Conservation (phyloP, 1,139 yeast genomes). For the Kluyveromyces sp. region DNA sequence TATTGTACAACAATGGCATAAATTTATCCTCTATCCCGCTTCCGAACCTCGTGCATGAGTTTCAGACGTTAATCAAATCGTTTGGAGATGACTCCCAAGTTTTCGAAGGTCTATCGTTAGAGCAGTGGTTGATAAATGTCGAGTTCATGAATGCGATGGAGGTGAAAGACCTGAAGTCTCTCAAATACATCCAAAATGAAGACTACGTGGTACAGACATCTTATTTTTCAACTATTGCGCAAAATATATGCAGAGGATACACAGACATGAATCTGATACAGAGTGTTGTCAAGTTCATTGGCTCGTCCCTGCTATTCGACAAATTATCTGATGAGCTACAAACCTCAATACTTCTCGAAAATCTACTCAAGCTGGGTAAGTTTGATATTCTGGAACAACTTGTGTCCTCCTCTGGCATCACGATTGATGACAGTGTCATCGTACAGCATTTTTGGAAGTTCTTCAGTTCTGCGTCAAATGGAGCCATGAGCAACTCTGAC, state of each 20-base stretch:
- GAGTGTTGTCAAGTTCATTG: slow-evolving; percentile 8
- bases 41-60: slow-evolving; percentile 8
- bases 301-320: slow-evolving; percentile 13
- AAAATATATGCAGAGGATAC: slow-evolving; percentile 8
- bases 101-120: slow-evolving; percentile 11
- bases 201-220: slow-evolving; percentile 21
- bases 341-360: slow-evolving; percentile 19
- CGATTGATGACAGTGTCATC: slow-evolving; percentile 21
- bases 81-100: slow-evolving; percentile 13
- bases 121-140: slow-evolving; percentile 14
- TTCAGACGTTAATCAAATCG: slow-evolving; percentile 13
- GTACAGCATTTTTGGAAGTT: slow-evolving; percentile 47
- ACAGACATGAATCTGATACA: slow-evolving; percentile 2
- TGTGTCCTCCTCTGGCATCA: slow-evolving; percentile 11
- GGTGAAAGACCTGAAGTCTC: slow-evolving; percentile 16
- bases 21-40: slow-evolving; percentile 11
- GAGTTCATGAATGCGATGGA: slow-evolving; percentile 14
- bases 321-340: slow-evolving; percentile 14
- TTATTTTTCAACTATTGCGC: slow-evolving; percentile 20
- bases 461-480: slow-evolving; percentile 43
- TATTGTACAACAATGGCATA: slow-evolving; percentile 21
- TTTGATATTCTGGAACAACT: slow-evolving; percentile 20
- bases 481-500: slow-evolving; percentile 44
- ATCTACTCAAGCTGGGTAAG: slow-evolving; percentile 21
- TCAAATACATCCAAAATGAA: slow-evolving; percentile 19